These are phyloP conservation scores for Breynia disticha DNA, from an alignment of 441 rosid species.

Conservation along the genomic window DNA sequence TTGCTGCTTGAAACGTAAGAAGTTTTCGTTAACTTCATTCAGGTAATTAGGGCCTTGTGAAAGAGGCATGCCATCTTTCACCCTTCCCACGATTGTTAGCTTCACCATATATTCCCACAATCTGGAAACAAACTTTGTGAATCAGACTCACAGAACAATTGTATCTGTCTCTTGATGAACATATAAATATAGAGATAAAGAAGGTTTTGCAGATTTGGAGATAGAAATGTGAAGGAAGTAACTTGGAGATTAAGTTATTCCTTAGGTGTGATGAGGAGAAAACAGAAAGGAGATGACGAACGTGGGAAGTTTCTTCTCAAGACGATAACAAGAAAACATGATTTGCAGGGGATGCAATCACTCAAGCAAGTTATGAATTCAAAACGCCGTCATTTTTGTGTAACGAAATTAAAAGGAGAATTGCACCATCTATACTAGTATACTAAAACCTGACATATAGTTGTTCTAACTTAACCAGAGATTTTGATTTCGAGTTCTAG, in stretches of 20 bases:
- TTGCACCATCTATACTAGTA: no score
- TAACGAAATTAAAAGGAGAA: no score
- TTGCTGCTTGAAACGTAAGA: conserved; percentile 37
- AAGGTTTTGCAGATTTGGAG: background rate
- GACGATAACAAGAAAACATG: no score
- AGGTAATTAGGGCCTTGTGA: conserved; percentile 28
- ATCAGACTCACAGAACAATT: background rate
- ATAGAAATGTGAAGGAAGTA: background rate
- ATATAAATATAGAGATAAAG: background rate
- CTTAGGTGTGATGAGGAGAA: background rate
- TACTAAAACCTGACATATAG: no score
- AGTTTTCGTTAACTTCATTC: conserved; percentile 18
- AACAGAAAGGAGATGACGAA: background rate
- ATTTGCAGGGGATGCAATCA: no score
- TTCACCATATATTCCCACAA: conserved; percentile 21
- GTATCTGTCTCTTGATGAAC: background rate
- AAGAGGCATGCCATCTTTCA: conserved; percentile 42
- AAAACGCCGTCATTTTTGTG: no score
- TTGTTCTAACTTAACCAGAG: no score
- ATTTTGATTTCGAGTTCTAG: no score
- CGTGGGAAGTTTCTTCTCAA: background rate
- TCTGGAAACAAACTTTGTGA: background rate
- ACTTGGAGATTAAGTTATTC: background rate
- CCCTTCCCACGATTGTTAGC: conserved; percentile 48
- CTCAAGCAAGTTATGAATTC: no score